These are phyloP conservation scores for Arachis stenosperma DNA, from an alignment of 306 rosid species.

Conservation along the genomic window DNA sequence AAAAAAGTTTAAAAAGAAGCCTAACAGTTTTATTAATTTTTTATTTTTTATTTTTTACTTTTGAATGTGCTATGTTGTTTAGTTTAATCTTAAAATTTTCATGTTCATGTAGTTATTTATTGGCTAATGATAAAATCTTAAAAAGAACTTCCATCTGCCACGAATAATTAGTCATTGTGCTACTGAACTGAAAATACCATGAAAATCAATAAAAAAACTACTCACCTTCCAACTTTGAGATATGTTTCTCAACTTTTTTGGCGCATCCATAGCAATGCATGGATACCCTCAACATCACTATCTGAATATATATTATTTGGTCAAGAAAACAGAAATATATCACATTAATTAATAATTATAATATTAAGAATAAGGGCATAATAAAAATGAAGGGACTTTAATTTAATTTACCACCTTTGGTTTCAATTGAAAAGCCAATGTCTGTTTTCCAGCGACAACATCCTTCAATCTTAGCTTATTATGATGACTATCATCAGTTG, in stretches of 20 bases:
- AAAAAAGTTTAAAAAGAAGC: neutral
- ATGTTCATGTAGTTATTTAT: too few species aligned
- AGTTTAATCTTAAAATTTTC: too few species aligned
- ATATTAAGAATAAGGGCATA: neutral
- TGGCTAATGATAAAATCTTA: too few species aligned
- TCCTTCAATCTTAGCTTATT: conserved; percentile 67
- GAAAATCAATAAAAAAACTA: neutral
- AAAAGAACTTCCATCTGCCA: too few species aligned
- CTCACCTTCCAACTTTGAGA: conserved; percentile 85
- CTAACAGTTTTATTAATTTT: neutral
- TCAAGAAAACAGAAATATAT: conserved; percentile 4
- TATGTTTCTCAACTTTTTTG: conserved; percentile 82
- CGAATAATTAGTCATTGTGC: too few species aligned
- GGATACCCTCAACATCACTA: conserved; percentile 81
- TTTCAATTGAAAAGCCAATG: conserved; percentile 88
- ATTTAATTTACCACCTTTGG: conserved; percentile 59
- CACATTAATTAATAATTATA: neutral
- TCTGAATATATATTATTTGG: conserved; percentile 46
- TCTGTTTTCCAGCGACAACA: conserved; percentile 74
- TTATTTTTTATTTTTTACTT: too few species aligned
- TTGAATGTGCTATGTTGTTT: too few species aligned
- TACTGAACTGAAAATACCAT: too few species aligned
- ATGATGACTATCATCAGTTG: conserved; percentile 44
- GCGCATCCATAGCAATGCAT: conserved; percentile 98
- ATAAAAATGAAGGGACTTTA: conserved; percentile 1